These are phyloP conservation scores for Mycosphaerella sp. DNA, from an alignment of 2,329 filamentous ascomycete genomes.

Conservation along the genomic window DNA sequence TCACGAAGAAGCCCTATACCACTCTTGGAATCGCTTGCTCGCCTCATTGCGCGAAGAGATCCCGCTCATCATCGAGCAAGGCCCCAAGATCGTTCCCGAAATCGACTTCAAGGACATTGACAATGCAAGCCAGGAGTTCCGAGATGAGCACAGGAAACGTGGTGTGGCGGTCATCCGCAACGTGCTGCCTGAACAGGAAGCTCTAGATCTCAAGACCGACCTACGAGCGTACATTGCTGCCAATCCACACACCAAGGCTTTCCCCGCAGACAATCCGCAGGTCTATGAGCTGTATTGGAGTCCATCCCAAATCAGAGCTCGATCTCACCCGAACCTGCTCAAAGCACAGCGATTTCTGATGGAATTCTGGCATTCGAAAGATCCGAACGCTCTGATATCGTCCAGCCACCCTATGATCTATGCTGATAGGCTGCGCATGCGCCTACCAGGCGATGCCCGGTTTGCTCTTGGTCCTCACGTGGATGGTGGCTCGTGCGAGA, in stretches of 20 bases:
- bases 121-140: slow-evolving; percentile 50
- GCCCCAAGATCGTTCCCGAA: slow-evolving; percentile 41
- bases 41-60: slow-evolving; percentile 41
- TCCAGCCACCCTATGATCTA: slow-evolving; percentile 45
- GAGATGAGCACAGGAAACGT: slow-evolving; percentile 52
- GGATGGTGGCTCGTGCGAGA: slow-evolving; percentile 47
- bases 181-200: slow-evolving; percentile 41
- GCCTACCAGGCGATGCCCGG: slow-evolving; percentile 50
- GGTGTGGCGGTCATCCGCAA: slow-evolving; percentile 46
- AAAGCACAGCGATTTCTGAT: slow-evolving; percentile 45
- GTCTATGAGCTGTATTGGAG: slow-evolving; percentile 50
- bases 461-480: slow-evolving; percentile 54
- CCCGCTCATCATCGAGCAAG: slow-evolving; percentile 39
- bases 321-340: slow-evolving; percentile 44
- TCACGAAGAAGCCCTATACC: slow-evolving; percentile 43
- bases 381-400: slow-evolving; percentile 40
- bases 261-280: slow-evolving; percentile 45
- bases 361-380: slow-evolving; percentile 45
- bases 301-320: slow-evolving; percentile 42
- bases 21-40: slow-evolving; percentile 45
- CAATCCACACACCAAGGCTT: slow-evolving; percentile 45
- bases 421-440: slow-evolving; percentile 46
- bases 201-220: slow-evolving; percentile 41
- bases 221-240: slow-evolving; percentile 41
- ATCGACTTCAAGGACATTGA: slow-evolving; percentile 44